These are phyloP conservation scores for Ascoidea asiatica DNA, from an alignment of 805 yeast species.

Conservation along the genomic window DNA sequence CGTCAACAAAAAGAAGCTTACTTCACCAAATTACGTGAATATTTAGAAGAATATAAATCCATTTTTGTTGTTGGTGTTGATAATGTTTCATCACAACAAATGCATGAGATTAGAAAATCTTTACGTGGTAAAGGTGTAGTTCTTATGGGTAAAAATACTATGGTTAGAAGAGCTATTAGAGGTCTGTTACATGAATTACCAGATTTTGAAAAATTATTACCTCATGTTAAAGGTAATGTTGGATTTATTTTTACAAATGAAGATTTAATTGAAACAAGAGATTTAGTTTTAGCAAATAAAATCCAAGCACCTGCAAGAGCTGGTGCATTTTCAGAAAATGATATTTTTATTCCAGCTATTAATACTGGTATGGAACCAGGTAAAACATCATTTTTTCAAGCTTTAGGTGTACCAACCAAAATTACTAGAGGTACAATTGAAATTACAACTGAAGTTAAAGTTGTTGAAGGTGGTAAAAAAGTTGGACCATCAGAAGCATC, in stretches of 20 bases:
- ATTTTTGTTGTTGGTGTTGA: conserved; percentile 99
- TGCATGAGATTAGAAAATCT: conserved; percentile 98
- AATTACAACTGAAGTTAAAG: conserved; percentile 93
- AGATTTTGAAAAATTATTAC: conserved; percentile 89
- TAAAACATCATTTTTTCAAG: conserved; percentile 99
- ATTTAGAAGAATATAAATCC: conserved; percentile 94
- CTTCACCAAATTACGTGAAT: conserved; percentile 89
- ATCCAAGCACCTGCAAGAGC: conserved; percentile 99
- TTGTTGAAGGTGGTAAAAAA: conserved; percentile 70
- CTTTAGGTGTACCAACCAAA: conserved; percentile 99
- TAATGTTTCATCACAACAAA: conserved; percentile 99
- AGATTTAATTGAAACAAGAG: conserved; percentile 89
- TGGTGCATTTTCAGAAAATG: conserved; percentile 98
- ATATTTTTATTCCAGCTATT: conserved; percentile 96
- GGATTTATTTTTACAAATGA: conserved; percentile 99
- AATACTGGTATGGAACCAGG: conserved; percentile 99
- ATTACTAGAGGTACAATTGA: conserved; percentile 99
- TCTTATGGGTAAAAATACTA: conserved; percentile 99
- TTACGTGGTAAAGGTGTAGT: conserved; percentile 92
- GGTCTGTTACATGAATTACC: conserved; percentile 89
- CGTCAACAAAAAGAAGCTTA: conserved; percentile 96
- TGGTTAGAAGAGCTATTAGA: conserved; percentile 99
- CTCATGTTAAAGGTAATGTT: conserved; percentile 94
- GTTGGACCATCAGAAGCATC: conserved; percentile 99
- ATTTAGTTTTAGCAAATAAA: conserved; percentile 74